Evolutionary conservation across 495 filamentous ascomycete genomes (phyloP).

Genomic region (Neurospora sp.): DNA sequence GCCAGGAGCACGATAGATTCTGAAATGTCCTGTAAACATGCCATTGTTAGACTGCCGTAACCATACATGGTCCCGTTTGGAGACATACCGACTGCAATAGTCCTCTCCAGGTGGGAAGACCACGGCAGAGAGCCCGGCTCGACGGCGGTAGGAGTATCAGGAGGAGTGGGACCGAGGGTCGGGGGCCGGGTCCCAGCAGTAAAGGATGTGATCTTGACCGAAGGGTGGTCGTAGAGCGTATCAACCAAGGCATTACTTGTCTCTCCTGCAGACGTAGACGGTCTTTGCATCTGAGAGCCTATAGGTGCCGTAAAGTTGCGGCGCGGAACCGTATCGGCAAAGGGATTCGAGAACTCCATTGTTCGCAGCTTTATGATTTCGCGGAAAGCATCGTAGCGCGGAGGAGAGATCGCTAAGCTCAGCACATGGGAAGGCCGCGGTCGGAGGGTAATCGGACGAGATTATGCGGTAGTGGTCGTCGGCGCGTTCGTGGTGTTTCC

Average conservation of each 20-base stretch:
- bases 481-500: not conserved
- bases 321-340: slow-evolving; percentile 24
- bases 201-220: slow-evolving; percentile 56
- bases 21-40: slow-evolving; percentile 49
- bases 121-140: slow-evolving; percentile 57
- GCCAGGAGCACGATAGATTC: slow-evolving; percentile 70
- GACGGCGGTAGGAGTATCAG: slow-evolving; percentile 21
- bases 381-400: slow-evolving; percentile 10
- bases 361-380: slow-evolving; percentile 3
- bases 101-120: slow-evolving; percentile 67
- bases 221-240: slow-evolving; percentile 59
- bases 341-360: slow-evolving; percentile 21
- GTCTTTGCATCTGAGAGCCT: not conserved
- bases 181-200: slow-evolving; percentile 37
- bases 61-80: not conserved
- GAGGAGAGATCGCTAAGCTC: not conserved
- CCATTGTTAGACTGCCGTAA: not conserved
- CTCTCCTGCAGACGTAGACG: not conserved
- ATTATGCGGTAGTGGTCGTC: not conserved
- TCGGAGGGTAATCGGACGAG: not conserved
- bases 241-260: slow-evolving; percentile 39
- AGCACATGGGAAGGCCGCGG: not conserved
- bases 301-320: slow-evolving; percentile 31
- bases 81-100: slow-evolving; percentile 60
- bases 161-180: slow-evolving; percentile 24